Percentiles rank a stretch among this genome's conserved stretches.
These are phyloP conservation scores for Hyaloscypha variabilis DNA, from an alignment of 495 filamentous ascomycete genomes.

Conservation along the genomic window DNA sequence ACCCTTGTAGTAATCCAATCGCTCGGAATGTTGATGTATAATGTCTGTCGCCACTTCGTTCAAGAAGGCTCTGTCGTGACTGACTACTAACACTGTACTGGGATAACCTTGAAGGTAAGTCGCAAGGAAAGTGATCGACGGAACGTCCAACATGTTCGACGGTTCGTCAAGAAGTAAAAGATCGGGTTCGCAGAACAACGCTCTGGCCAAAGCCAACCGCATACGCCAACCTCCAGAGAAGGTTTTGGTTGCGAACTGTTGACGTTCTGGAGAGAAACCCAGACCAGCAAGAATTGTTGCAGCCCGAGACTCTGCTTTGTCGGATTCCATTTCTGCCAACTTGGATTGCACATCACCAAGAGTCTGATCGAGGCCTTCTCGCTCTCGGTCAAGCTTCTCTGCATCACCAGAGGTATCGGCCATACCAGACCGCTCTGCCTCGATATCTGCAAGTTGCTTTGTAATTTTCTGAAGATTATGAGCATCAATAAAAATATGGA, in stretches of 20 bases:
- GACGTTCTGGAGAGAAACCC: conserved; percentile 92
- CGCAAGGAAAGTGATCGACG: conserved; percentile 98
- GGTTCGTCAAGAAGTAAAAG: conserved; percentile 96
- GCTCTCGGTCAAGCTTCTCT: conserved; percentile 76
- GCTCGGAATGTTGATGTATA: conserved; percentile 95
- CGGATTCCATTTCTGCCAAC: conserved; percentile 97
- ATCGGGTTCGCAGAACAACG: conserved; percentile 98
- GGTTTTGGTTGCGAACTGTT: conserved; percentile 92
- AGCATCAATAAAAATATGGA: not conserved
- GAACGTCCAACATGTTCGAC: conserved; percentile 99
- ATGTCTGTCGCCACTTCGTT: conserved; percentile 99
- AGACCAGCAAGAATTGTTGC: conserved; percentile 96
- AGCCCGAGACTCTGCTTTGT: conserved; percentile 94
- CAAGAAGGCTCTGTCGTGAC: conserved; percentile 97
- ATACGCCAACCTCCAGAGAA: conserved; percentile 99
- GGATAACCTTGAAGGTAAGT: conserved; percentile 95
- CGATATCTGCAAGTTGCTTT: conserved; percentile 74
- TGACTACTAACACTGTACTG: conserved; percentile 94
- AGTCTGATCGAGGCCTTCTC: conserved; percentile 87
- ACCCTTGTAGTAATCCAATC: conserved; percentile 97
- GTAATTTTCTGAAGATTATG: conserved; percentile 69
- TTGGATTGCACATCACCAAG: conserved; percentile 90
- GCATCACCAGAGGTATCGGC: conserved; percentile 89
- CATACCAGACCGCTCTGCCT: conserved; percentile 75
- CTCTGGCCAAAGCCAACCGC: conserved; percentile 91